phyloP scores from a whole-genome alignment of 1,284 basidiomycete species.

The Fomitopsis palustris region DNA sequence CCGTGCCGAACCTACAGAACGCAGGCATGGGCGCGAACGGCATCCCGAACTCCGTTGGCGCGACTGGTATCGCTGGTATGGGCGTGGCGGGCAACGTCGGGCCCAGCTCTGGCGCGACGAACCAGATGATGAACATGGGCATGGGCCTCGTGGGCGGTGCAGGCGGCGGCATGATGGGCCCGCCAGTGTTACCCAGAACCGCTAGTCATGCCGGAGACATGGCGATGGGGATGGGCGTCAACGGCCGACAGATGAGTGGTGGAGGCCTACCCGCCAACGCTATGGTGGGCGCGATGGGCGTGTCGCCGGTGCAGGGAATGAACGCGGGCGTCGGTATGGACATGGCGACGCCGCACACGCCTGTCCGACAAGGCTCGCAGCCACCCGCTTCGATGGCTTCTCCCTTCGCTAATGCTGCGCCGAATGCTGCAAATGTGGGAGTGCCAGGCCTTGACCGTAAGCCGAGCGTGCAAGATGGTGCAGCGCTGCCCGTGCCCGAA shows the following conservation, averaged over 20 bases:
- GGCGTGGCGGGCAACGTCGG: conserved; percentile 20
- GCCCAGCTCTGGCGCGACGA: conserved; percentile 2
- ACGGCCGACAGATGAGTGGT: conserved; percentile 5
- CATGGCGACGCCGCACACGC: conserved; percentile 15
- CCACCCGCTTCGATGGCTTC: conserved; percentile 16
- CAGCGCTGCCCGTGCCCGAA: background rate
- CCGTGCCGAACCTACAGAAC: background rate
- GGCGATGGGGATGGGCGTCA: background rate
- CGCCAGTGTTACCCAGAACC: conserved; percentile 19
- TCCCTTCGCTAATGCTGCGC: conserved; percentile 13
- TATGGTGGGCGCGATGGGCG: background rate
- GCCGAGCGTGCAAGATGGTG: background rate
- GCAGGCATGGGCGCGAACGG: background rate
- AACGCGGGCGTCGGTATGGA: background rate
- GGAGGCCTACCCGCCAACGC: background rate
- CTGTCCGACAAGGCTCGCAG: conserved; percentile 21
- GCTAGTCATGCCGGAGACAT: conserved; percentile 1
- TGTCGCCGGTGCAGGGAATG: background rate
- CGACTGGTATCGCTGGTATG: conserved; percentile 15
- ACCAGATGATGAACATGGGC: conserved; percentile 10
- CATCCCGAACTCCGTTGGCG: conserved; percentile 3
- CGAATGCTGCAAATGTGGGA: conserved; percentile 3
- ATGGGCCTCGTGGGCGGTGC: conserved; percentile 15
- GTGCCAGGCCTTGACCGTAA: background rate
- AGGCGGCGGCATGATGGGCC: conserved; percentile 25